phyloP scores from a whole-genome alignment of 2,329 filamentous ascomycete species.

The Samsoniella hepiali region DNA sequence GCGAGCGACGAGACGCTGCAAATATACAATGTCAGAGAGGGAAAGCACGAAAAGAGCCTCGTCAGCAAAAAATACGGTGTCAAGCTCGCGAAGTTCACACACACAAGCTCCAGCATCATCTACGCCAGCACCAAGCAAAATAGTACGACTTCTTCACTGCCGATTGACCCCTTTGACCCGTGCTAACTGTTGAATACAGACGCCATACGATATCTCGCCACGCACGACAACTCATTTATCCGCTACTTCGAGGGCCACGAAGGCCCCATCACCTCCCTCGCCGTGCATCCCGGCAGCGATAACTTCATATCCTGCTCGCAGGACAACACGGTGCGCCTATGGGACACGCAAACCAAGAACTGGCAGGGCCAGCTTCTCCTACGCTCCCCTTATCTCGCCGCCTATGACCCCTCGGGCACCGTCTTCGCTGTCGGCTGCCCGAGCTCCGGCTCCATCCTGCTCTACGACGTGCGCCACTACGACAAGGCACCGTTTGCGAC shows the following conservation, averaged over 20 bases:
- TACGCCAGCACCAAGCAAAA: slow-evolving; percentile 97
- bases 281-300: slow-evolving; percentile 81
- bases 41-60: slow-evolving; percentile 81
- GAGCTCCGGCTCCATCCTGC: slow-evolving; percentile 70
- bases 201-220: slow-evolving; percentile 81
- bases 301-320: slow-evolving; percentile 88
- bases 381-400: slow-evolving; percentile 74
- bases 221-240: slow-evolving; percentile 93
- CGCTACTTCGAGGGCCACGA: slow-evolving; percentile 94
- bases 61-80: slow-evolving; percentile 97
- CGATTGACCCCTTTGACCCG: not conserved
- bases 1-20: slow-evolving; percentile 94
- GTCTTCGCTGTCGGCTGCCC: slow-evolving; percentile 90
- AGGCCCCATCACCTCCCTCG: slow-evolving; percentile 75
- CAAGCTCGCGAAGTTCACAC: slow-evolving; percentile 90
- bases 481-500: slow-evolving; percentile 85
- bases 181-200: slow-evolving; percentile 42
- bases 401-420: slow-evolving; percentile 88
- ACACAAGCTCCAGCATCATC: slow-evolving; percentile 84
- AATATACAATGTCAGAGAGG: slow-evolving; percentile 90
- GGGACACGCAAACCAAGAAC: slow-evolving; percentile 80
- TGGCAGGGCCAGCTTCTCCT: slow-evolving; percentile 78
- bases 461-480: slow-evolving; percentile 93
- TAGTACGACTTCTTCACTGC: slow-evolving; percentile 44
- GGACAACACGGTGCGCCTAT: slow-evolving; percentile 88